A percentile compares a stretch with the other conserved stretches of the same genome.
Conservation (phyloP, 106 monocot genomes). For the Dioscorea alata region DNA sequence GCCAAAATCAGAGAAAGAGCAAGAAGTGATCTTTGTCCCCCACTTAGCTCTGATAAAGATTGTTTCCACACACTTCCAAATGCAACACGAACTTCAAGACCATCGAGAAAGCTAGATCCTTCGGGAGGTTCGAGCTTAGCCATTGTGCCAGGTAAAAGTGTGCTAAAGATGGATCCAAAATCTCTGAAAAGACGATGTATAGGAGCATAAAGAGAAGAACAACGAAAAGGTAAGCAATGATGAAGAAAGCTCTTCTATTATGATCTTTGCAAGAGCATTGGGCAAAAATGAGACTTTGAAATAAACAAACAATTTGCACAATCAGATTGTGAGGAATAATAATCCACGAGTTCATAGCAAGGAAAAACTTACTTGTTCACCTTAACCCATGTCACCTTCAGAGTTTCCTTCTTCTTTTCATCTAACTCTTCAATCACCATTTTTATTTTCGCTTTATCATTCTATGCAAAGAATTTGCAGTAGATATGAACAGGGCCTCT, state of each 20-base stretch:
- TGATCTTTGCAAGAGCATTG: too few relatives aligned
- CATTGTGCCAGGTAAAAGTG: conserved; percentile 92
- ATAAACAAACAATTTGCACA: too few relatives aligned
- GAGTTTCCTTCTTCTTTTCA: conserved; percentile 95
- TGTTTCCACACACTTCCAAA: conserved; percentile 99
- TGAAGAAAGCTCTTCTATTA: conserved; percentile 2
- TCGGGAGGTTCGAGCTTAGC: conserved; percentile 93
- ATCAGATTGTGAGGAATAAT: too few relatives aligned
- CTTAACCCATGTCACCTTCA: conserved; percentile 92
- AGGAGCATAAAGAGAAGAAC: too few relatives aligned
- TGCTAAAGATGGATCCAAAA: conserved; percentile 97
- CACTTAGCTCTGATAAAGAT: conserved; percentile 94
- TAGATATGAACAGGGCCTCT: too few relatives aligned
- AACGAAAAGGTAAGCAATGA: too few relatives aligned
- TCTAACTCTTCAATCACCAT: conserved; percentile 97
- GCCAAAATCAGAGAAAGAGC: conserved; percentile 96
- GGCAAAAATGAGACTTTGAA: too few relatives aligned
- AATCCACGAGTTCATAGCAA: too few relatives aligned
- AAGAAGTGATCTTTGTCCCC: conserved; percentile 95
- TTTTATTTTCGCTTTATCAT: conserved; percentile 92
- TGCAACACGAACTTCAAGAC: conserved; percentile 98
- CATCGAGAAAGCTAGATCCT: conserved; percentile 79
- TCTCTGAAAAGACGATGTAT: conserved; percentile 40
- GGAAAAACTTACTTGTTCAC: conserved; percentile 77
- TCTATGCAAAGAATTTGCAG: conserved; percentile 33